Base-by-base conservation (phyloP, 225 moss, liverwort and hornwort genomes). In the Physcomitrium patens region DNA sequence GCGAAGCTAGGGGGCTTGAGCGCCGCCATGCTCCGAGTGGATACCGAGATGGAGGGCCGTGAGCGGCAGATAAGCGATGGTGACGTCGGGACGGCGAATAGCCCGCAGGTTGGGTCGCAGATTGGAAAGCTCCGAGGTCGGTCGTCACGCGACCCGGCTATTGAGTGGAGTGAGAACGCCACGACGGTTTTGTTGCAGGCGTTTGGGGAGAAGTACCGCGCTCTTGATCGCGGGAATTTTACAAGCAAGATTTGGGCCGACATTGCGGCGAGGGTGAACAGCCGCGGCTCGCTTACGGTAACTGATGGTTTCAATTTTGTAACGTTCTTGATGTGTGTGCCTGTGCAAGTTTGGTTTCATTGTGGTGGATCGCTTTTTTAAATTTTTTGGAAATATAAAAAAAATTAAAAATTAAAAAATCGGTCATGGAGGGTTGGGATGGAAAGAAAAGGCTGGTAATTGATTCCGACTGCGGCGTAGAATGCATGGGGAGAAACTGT, bases 221-320 rank as follows among this genome's bases (percentile, higher is more conserved):
- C 86, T 13, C 76, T 86, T 60, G 86, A 86, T 78, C 86, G 86
- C 12, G 86, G 86, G 61, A 86, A 86, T 83, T 86, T 86, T 24
- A 86, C 86, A 64, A 86, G 86, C 81, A 86, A 86, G 83, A 86
- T 86, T 67, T 86, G 86, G 86, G 81, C 86, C 27, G 86, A 86
- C 78, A 86, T 86, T 72, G 86, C 86, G 42, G 69, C 76, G 16
- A 63, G 83, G 12, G 86, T 86, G 22, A 86, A 86, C 65, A 69
- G 59, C 24, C 83, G 83, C 55, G 83, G 80, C 45, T 67, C 82
- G 2, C 17, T 85, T 50, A 76, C 82, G 76, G 85, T 79, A 57
- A 53, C 41, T 1, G 58, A 24, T 8, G 47, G 8, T 12, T 13
- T 1, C 63, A 13, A 31, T 68, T 54, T 12, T n/a, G 58, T 5